These are phyloP conservation scores for Xylariaceae sp. DNA, from an alignment of 2,329 filamentous ascomycete genomes.

Conservation along the genomic window DNA sequence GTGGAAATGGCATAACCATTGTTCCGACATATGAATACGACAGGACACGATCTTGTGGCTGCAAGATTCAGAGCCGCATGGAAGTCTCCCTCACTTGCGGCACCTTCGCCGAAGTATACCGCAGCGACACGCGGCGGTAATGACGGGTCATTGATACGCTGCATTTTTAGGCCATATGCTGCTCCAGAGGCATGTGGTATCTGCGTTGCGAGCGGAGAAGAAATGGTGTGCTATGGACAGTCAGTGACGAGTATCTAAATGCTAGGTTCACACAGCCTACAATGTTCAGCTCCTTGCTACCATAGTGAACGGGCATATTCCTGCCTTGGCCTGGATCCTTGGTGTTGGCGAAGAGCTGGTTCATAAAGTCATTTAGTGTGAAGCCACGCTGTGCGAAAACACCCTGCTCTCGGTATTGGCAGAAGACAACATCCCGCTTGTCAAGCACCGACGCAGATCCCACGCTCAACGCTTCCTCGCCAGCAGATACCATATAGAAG, in stretches of 20 bases:
- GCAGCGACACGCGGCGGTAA: constrained; percentile 65
- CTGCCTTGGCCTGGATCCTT: constrained; percentile 76
- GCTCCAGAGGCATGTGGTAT: constrained; percentile 85
- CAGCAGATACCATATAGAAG: constrained; percentile 97
- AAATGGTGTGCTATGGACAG: constrained; percentile 69
- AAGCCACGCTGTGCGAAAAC: constrained; percentile 89
- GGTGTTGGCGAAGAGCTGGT: constrained; percentile 83
- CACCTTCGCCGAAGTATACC: constrained; percentile 88
- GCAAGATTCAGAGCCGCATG: constrained; percentile 89
- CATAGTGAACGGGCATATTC: constrained; percentile 98
- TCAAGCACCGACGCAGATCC: constrained; percentile 80
- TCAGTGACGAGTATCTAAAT: constrained; percentile 8
- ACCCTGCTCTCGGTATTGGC: constrained; percentile 90
- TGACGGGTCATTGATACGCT: constrained; percentile 67
- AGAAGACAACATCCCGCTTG: constrained; percentile 86
- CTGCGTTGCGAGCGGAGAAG: constrained; percentile 81
- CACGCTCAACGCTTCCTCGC: constrained; percentile 90
- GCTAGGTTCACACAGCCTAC: constrained; percentile 43
- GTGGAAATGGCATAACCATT: constrained; percentile 92
- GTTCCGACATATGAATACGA: constrained; percentile 87
- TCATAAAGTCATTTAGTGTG: constrained; percentile 86
- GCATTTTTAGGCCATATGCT: constrained; percentile 82
- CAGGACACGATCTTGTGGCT: constrained; percentile 80
- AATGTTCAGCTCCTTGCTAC: constrained; percentile 77
- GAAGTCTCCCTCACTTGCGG: constrained; percentile 87